Percentiles rank a stretch among this genome's conserved stretches.
phyloP scores from a whole-genome alignment of 2,329 filamentous ascomycete genomes.

The Arthrobotrys sinensis region DNA sequence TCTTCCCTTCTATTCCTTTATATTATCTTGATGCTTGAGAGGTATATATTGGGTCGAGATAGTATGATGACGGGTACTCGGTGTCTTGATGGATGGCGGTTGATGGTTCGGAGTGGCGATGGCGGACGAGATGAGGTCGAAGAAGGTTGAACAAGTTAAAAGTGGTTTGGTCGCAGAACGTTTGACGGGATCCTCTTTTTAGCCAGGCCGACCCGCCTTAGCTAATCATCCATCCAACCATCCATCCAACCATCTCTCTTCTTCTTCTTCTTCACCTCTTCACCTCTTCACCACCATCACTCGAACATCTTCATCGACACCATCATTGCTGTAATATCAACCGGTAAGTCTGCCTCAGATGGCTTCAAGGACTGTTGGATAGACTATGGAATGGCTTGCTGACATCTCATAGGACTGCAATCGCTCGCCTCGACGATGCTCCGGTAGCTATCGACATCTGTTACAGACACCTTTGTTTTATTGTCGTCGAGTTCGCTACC shows the following conservation, averaged over 20 bases:
- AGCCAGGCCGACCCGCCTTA: not conserved
- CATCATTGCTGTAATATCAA: not conserved
- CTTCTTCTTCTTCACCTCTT: not conserved
- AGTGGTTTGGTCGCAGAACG: no score
- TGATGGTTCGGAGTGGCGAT: not conserved
- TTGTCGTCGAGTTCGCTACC: no score
- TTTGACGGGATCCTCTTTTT: no score
- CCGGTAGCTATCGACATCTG: constrained; percentile 2
- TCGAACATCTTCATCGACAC: not conserved
- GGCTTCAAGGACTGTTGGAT: not conserved
- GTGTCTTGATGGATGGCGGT: not conserved
- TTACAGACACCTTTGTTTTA: not conserved
- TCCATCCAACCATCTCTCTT: not conserved
- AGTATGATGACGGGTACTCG: not conserved
- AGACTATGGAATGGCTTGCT: not conserved
- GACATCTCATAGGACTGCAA: not conserved
- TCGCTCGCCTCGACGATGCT: constrained; percentile 6
- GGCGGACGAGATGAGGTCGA: no score
- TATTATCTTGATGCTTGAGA: not conserved
- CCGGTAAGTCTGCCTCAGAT: not conserved
- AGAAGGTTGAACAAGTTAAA: no score
- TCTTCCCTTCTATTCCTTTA: not conserved
- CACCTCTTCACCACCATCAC: not conserved
- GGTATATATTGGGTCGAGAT: not conserved
- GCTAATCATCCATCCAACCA: constrained; percentile 7